Evolutionary conservation across 2,329 filamentous ascomycete species (phyloP).

Genomic region (Fusarium sublunatum): DNA sequence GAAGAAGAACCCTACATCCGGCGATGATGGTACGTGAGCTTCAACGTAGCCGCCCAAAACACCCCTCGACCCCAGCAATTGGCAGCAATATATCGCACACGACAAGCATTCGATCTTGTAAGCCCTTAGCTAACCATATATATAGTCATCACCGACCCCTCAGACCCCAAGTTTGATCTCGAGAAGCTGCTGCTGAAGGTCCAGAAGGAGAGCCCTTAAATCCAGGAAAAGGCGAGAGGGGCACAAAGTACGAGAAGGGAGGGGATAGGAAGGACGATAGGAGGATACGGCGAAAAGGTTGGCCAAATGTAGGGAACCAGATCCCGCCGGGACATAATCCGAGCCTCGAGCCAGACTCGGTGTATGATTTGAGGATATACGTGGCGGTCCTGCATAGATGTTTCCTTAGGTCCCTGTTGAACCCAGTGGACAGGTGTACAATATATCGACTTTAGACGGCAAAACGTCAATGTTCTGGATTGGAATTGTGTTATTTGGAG

Average conservation of each 20-base stretch:
- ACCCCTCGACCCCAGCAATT: constrained; percentile 17
- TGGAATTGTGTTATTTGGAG: constrained; percentile 22
- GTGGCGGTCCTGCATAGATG: constrained; percentile 62
- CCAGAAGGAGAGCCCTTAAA: constrained; percentile 63
- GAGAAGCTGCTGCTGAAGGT: constrained; percentile 82
- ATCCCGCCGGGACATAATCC: constrained; percentile 45
- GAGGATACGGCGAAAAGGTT: constrained; percentile 42
- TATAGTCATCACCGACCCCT: constrained; percentile 68
- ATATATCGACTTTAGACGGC: constrained; percentile 63
- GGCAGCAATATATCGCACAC: constrained; percentile 22
- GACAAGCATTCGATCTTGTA: neutral
- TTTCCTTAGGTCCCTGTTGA: constrained; percentile 59
- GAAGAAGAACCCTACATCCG: constrained; percentile 68
- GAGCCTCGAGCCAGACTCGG: constrained; percentile 49
- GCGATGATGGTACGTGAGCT: constrained; percentile 49
- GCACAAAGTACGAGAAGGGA: constrained; percentile 42
- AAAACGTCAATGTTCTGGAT: constrained; percentile 40
- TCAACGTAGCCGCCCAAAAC: constrained; percentile 8
- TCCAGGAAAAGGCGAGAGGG: constrained; percentile 29
- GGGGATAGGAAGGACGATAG: constrained; percentile 46
- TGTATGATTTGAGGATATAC: constrained; percentile 56
- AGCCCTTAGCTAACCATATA: constrained; percentile 38
- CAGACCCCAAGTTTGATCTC: constrained; percentile 91
- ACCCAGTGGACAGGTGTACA: constrained; percentile 65
- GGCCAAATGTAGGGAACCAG: constrained; percentile 41